Evolutionary conservation across 2,329 filamentous ascomycete genomes (phyloP).

Genomic region (Ascocoryne sarcoides): DNA sequence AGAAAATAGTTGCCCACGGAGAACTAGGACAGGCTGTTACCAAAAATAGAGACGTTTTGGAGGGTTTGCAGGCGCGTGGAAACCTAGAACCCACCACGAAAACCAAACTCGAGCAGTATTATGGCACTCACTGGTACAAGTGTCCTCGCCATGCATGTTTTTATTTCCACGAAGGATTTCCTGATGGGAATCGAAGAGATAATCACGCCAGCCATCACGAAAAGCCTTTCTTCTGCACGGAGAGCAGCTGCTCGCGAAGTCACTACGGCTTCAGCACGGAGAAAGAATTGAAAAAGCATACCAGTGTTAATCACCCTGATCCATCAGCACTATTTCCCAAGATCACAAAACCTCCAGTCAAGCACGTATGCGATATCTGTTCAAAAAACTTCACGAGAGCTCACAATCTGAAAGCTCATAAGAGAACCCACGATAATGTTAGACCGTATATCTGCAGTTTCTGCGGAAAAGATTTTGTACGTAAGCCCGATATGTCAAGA

Average conservation of each 20-base stretch:
- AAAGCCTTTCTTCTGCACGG: slow-evolving; percentile 30
- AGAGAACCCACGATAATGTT: slow-evolving; percentile 1
- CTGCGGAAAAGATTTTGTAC: slow-evolving; percentile 3
- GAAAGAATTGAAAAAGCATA: slow-evolving; percentile 12
- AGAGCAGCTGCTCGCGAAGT: slow-evolving; percentile 6
- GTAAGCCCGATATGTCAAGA: slow-evolving; percentile 4
- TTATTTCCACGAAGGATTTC: slow-evolving; percentile 34
- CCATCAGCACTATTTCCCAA: slow-evolving; percentile 9
- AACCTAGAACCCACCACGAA: neutral
- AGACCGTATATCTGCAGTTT: slow-evolving; percentile 2
- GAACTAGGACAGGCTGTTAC: slow-evolving; percentile 5
- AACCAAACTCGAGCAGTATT: slow-evolving; percentile 14
- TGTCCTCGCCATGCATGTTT: slow-evolving; percentile 31
- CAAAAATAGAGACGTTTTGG: slow-evolving; percentile 4
- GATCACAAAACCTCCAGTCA: slow-evolving; percentile 5
- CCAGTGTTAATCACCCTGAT: slow-evolving; percentile 7
- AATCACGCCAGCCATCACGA: slow-evolving; percentile 30
- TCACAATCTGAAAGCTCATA: slow-evolving; percentile 4
- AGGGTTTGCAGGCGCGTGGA: slow-evolving; percentile 1
- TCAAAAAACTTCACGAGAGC: slow-evolving; percentile 3
- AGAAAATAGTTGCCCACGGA: slow-evolving; percentile 8
- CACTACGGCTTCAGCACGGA: slow-evolving; percentile 9
- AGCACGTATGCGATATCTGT: slow-evolving; percentile 7
- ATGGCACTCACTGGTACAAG: slow-evolving; percentile 31
- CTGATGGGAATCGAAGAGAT: slow-evolving; percentile 22